Percentiles rank a stretch among this genome's conserved stretches.
phyloP scores from a whole-genome alignment of 2,329 filamentous ascomycete genomes.

The Sclerotinia borealis region DNA sequence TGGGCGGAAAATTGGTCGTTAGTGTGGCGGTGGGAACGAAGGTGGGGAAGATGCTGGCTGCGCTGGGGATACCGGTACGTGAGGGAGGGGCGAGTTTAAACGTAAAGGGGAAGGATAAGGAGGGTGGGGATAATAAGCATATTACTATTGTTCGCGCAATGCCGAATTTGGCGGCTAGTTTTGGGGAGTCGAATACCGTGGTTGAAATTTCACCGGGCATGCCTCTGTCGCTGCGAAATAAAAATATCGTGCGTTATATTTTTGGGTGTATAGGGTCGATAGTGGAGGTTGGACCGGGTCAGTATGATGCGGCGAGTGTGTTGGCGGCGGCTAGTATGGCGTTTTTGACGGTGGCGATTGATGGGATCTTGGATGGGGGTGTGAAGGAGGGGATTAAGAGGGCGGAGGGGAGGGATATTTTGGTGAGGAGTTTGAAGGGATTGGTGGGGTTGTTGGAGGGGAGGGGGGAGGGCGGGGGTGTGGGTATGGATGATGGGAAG shows the following conservation, averaged over 20 bases:
- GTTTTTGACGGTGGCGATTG: constrained; percentile 68
- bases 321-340: constrained; percentile 70
- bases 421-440: constrained; percentile 66
- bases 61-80: constrained; percentile 44
- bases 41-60: constrained; percentile 54
- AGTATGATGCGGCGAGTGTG: constrained; percentile 68
- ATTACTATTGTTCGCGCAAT: constrained; percentile 71
- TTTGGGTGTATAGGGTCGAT: constrained; percentile 70
- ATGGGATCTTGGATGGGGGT: constrained; percentile 70
- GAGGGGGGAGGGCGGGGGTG: too few species aligned
- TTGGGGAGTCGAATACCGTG: constrained; percentile 77
- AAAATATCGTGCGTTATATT: constrained; percentile 62
- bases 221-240: neutral
- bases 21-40: constrained; percentile 76
- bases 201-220: constrained; percentile 38
- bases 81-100: constrained; percentile 23
- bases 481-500: neutral
- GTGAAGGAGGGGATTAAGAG: constrained; percentile 73
- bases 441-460: constrained; percentile 43
- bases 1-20: constrained; percentile 75
- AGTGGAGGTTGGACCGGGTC: constrained; percentile 56
- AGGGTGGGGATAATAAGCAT: neutral
- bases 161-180: constrained; percentile 76
- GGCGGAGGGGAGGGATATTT: constrained; percentile 68
- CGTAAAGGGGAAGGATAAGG: neutral